Percentiles rank a stretch among this genome's conserved stretches.
Conservation (phyloP, 2,329 filamentous ascomycete species). For the Diaporthe batatas region DNA sequence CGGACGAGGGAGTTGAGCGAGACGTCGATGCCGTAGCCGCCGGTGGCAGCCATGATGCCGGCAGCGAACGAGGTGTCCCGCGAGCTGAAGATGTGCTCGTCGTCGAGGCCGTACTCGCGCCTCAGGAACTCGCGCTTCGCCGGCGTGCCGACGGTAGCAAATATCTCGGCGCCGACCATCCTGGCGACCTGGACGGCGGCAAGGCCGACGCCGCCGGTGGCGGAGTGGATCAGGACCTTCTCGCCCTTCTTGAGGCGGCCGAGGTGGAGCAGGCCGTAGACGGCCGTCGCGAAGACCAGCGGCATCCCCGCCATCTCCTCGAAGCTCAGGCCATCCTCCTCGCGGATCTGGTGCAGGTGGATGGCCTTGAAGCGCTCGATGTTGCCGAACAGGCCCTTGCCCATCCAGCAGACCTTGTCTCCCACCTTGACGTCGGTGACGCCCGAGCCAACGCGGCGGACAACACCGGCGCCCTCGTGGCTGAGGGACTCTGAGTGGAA, state of each 20-base stretch:
- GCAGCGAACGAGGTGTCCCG: not conserved
- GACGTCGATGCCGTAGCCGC: no score
- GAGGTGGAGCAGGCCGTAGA: conserved; percentile 48
- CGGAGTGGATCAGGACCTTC: conserved; percentile 51
- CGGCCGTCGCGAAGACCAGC: conserved; percentile 50
- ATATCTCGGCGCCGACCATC: conserved; percentile 49
- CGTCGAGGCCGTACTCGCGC: conserved; percentile 17
- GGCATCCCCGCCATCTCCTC: conserved; percentile 52
- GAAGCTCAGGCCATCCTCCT: conserved; percentile 42
- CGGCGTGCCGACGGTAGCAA: conserved; percentile 48
- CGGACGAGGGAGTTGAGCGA: no score
- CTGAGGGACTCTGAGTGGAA: no score
- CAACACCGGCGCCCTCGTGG: no score
- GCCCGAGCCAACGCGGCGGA: no score
- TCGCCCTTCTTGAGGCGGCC: conserved; percentile 48
- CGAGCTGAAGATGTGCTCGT: conserved; percentile 44
- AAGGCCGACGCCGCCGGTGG: conserved; percentile 49
- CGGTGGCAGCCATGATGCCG: no score
- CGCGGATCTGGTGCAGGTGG: no score
- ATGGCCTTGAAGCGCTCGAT: no score
- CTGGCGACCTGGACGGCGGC: conserved; percentile 48
- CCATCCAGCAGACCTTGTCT: no score
- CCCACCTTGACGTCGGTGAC: no score
- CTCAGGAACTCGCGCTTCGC: conserved; percentile 50
- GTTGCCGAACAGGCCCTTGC: conserved; percentile 42